Conservation (phyloP, 768 basidiomycete species). For the Podaxis rugospora region DNA sequence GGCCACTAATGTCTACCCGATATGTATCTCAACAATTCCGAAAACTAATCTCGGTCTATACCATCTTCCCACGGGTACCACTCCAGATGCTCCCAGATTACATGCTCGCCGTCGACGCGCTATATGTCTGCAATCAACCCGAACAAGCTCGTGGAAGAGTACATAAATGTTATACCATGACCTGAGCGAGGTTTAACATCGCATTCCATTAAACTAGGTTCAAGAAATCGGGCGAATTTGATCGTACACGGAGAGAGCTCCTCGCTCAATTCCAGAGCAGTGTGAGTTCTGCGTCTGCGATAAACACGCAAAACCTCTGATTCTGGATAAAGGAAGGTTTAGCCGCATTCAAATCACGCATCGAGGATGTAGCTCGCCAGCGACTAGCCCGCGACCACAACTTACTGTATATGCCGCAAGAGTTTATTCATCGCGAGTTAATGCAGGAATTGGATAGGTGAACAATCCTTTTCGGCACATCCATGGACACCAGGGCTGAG, state of each 20-base stretch:
- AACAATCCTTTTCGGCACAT: conserved; percentile 7
- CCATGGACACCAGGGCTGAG: background rate
- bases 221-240: conserved; percentile 78
- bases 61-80: background rate
- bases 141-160: conserved; percentile 63
- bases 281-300: conserved; percentile 3
- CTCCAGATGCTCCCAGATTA: background rate
- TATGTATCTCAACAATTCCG: background rate
- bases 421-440: conserved; percentile 54
- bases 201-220: conserved; percentile 40
- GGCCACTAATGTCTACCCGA: background rate
- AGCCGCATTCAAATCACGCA: conserved; percentile 47
- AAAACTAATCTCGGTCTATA: background rate
- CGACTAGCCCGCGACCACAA: conserved; percentile 51
- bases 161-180: conserved; percentile 13
- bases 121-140: conserved; percentile 53
- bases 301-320: background rate
- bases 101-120: background rate
- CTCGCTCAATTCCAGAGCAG: conserved; percentile 51
- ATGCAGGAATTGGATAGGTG: conserved; percentile 73
- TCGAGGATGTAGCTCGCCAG: conserved; percentile 58
- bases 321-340: conserved; percentile 40
- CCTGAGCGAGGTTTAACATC: background rate
- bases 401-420: conserved; percentile 47
- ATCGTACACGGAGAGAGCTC: conserved; percentile 63